These are phyloP conservation scores for Penicillium flavigenum DNA, from an alignment of 495 filamentous ascomycete species.

Conservation along the genomic window DNA sequence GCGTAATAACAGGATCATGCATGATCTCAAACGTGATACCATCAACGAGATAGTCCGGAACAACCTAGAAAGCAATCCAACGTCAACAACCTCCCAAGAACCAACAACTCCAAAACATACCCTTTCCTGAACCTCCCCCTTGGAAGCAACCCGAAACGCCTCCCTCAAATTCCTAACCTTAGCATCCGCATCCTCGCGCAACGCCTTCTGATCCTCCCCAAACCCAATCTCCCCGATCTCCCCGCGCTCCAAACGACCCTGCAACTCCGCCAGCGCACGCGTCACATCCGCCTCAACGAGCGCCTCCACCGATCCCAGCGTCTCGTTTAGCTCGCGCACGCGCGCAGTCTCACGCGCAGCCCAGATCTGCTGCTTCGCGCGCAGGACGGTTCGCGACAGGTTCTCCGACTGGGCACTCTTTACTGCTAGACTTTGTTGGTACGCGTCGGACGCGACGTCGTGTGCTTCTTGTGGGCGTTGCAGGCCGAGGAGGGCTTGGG, in stretches of 20 bases:
- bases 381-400: conserved; percentile 66
- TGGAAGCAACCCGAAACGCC: conserved; percentile 48
- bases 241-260: conserved; percentile 40
- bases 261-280: conserved; percentile 50
- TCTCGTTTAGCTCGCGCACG: conserved; percentile 47
- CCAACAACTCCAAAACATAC: conserved; percentile 32
- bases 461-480: conserved; percentile 74
- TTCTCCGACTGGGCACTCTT: conserved; percentile 60
- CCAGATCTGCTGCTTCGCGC: conserved; percentile 71
- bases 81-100: conserved; percentile 6
- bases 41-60: conserved; percentile 87
- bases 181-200: conserved; percentile 50
- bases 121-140: conserved; percentile 61
- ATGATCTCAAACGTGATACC: conserved; percentile 89
- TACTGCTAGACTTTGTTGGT: conserved; percentile 62
- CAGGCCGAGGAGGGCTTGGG: conserved; percentile 76
- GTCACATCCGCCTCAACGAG: conserved; percentile 54
- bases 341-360: conserved; percentile 49
- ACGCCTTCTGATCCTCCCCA: conserved; percentile 38
- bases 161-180: conserved; percentile 52
- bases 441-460: conserved; percentile 67
- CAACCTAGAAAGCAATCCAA: conserved; percentile 44
- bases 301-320: conserved; percentile 48
- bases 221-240: conserved; percentile 51
- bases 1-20: conserved; percentile 89